Base-by-base conservation (phyloP, 306 rosid species). In the Fagus crenata region DNA sequence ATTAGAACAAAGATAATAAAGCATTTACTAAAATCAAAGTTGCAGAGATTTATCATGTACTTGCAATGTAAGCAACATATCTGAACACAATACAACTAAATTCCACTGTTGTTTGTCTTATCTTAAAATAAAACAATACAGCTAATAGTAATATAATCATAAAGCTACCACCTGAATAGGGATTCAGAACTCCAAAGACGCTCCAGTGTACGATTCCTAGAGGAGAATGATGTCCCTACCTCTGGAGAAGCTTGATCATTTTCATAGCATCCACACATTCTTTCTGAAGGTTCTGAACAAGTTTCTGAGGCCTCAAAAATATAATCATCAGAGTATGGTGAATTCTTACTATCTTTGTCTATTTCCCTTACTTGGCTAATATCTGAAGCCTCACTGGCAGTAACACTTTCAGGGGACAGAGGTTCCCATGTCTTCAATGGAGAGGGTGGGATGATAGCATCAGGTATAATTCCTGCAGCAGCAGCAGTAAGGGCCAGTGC, bases 381-480 rank as follows among this genome's bases (percentile, higher is more conserved):
- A 77, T 92, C 97, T 3, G 96, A 87, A 81, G 92, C 79, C 64
- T 92, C 97, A 58, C 95, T 88, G 77, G 87, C 77, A 4, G 86
- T 39, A 74, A 75, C 54, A 82, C 96, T 89, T 78, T 78, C 86
- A 63, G 97, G 96, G 71, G 98, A 89, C 71, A 65, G 88, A 77
- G 85, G 72, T 73, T 93, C 93, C 90, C 82, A 83, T 72, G 32
- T 67, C 82, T 86, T 89, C 63, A 85, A 80, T 42, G 89, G 81
- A 68, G 89, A 77, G 58, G 79, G 80, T 59, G 73, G 81, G 76
- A 80, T 75, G 80, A 83, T 89, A n/a, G 85, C 89, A 77, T 89
- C 97, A 13, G 84, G 81, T 82, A 82, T 79, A 82, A 86, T 84
- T 80, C 93, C 98, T 31, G 97, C 97, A 60, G 97, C 97, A 53